phyloP scores from a whole-genome alignment of 2,329 filamentous ascomycete genomes.

The Colletotrichum graminicola region DNA sequence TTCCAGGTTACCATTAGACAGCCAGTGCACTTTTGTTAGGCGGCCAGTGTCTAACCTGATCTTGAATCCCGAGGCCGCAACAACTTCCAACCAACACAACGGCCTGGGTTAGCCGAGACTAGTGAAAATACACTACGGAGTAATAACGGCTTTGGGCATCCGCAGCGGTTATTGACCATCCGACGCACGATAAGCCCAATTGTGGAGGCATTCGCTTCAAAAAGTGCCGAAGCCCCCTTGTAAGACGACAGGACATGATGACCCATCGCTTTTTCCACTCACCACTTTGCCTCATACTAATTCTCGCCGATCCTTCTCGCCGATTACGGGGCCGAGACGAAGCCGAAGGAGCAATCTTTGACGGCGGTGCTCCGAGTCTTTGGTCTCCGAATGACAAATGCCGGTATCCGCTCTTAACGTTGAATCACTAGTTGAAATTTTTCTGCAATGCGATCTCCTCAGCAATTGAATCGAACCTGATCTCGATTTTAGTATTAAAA shows the following conservation, averaged over 20 bases:
- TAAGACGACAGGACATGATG: background rate
- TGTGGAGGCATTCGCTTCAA: constrained; percentile 36
- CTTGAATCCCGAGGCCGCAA: too few relatives aligned
- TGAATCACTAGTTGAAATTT: constrained; percentile 16
- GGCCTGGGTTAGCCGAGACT: too few relatives aligned
- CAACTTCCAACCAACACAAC: too few relatives aligned
- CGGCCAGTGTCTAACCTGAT: too few relatives aligned
- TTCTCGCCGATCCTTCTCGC: constrained; percentile 1
- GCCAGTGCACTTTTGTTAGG: too few relatives aligned
- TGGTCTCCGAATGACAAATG: background rate
- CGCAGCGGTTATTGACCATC: constrained; percentile 28
- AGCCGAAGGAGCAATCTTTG: constrained; percentile 30
- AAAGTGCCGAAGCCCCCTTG: constrained; percentile 25
- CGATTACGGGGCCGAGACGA: constrained; percentile 32
- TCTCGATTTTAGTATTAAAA: background rate
- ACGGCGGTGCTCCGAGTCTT: constrained; percentile 24
- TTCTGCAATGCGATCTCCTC: background rate
- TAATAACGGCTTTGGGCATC: constrained; percentile 25
- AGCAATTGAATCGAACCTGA: background rate
- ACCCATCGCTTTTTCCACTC: constrained; percentile 21
- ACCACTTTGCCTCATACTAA: background rate
- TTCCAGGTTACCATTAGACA: too few relatives aligned
- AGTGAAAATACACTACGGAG: background rate
- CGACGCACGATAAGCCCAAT: constrained; percentile 3
- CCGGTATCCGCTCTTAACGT: constrained; percentile 13